Base-by-base conservation (phyloP, 2,329 filamentous ascomycete species). In the Aspergillus floridensis region DNA sequence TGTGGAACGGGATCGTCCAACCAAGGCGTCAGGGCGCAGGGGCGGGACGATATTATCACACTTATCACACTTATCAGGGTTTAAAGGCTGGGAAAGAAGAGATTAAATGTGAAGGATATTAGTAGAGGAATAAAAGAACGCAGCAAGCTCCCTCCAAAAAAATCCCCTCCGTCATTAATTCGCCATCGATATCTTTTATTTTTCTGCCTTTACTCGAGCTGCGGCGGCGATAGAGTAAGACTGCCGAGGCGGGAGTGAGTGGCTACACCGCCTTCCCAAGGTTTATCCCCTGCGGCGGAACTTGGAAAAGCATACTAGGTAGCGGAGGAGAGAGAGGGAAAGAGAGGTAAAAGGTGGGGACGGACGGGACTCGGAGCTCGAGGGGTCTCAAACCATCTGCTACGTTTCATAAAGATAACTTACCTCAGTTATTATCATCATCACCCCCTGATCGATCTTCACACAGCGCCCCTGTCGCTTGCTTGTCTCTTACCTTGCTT, bases 381-480 rank as follows among this genome's bases (percentile, higher is more conserved):
- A 46, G 53, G 54, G 57, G 46, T 22, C 50, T 53, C 58, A 49
- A 49, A 57, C 48, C 57, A 56, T 60, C 55, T 61, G 62, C 62
- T 66, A 68, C 65, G 65, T 68, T 68, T 66, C 66, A 67, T 52
- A 64, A 64, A 66, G 57, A 66, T 21, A 60, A 50, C 46, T 35
- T 21, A 60, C 53, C 46, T 35, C 32, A 35, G 3, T 16, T 6
- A 35, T 16, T 35, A 35, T 6, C 32, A 16, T 35, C 12, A 35
- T 12, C 38, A 56, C 16, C 53, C 31, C 56, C 57, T 58, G 49
- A 51, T 52, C 55, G 24, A 49, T 31, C 52, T 53, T 31, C 47
- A 46, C 16, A 26, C 46, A 38, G 16, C 41, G 32, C 22, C n/a
- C 35, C 52, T 35, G 11, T 53, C 19, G 53, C 32, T 35, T 29